Evolutionary conservation across 305 asterid genomes (phyloP), one percentile per base, ranked within the genome.

Genomic region (Galium porrigens): DNA sequence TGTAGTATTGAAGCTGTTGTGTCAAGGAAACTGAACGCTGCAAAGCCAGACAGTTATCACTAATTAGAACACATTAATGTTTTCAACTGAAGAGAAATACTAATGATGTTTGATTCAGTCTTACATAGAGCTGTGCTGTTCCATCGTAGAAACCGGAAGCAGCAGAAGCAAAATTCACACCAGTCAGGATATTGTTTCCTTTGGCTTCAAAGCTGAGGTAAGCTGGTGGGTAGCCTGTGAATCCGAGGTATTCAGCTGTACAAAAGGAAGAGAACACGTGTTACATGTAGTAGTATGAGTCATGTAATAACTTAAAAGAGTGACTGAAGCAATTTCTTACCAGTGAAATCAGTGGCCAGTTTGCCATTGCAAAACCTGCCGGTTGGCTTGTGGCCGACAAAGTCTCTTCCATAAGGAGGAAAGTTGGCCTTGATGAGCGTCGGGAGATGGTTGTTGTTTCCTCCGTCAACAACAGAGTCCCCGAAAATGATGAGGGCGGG

Each of bases 341-440:
- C 95, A 4, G 86, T 82, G 79, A 77, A 90, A 37, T 90, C 97
- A 0, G 85, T 86, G 69, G 97, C 95, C 33, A 90, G 88, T 68
- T 88, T 90, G 29, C 96, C 96, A 15, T 88, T 88, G 82, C 86
- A 82, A 82, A 90, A 90, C 79, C 96, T 85, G 61, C 97, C 95
- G 1, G 95, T 90, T 4, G 97, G 91, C 66, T 1, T 70, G 61
- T 86, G 96, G 11, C 78, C 67, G 66, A 75, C 66, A 29, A 81
- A 90, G 61, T 88, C 95, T 75, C 97, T 79, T 14, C 96, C 97
- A 29, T 86, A 88, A 67, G 97, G 96, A 36, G 72, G 95, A 62
- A 90, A 90, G 74, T 86, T 85, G 3, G 96, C 94, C 72, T 88
- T 90, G 76, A 90, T 67, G 22, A 84, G 63, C 12, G 96, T 86